Percentiles rank a stretch among this genome's conserved stretches.
Conservation (phyloP, 805 yeast genomes). For the Millerago galiae region DNA sequence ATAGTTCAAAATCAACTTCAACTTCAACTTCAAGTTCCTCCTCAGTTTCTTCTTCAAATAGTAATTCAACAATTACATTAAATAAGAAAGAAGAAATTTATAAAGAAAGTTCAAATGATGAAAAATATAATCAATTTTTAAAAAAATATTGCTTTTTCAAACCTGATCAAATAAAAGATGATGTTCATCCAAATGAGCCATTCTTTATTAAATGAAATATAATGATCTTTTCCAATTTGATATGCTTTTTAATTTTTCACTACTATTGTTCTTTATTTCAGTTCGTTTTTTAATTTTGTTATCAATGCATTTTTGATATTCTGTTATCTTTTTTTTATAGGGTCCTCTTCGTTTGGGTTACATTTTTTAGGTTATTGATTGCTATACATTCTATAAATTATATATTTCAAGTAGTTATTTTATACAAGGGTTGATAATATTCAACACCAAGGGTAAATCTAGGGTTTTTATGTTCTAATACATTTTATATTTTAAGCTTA, state of each 20-base stretch:
- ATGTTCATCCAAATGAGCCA: background rate
- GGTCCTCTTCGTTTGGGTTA: background rate
- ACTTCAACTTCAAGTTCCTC: slow-evolving; percentile 7
- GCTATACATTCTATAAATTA: slow-evolving; percentile 1
- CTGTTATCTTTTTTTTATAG: too few relatives aligned
- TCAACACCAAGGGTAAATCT: background rate
- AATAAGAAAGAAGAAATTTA: background rate
- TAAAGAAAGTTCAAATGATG: background rate
- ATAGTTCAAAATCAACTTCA: background rate
- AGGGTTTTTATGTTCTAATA: background rate
- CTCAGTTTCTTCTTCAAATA: slow-evolving; percentile 2
- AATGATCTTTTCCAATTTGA: background rate
- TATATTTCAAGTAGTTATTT: background rate
- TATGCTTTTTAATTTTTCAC: background rate
- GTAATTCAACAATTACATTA: slow-evolving; percentile 2
- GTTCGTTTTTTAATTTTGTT: background rate
- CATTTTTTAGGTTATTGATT: background rate
- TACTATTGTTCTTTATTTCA: background rate
- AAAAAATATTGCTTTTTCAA: slow-evolving; percentile 24
- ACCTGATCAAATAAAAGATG: slow-evolving; percentile 12
- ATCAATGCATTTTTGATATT: too few relatives aligned
- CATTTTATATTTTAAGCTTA: too few relatives aligned
- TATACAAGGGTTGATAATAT: background rate
- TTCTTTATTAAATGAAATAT: slow-evolving; percentile 1
- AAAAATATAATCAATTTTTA: slow-evolving; percentile 20